These are phyloP conservation scores for Rutidosis leptorrhynchoides DNA, from an alignment of 129 eudicot species.

Conservation along the genomic window DNA sequence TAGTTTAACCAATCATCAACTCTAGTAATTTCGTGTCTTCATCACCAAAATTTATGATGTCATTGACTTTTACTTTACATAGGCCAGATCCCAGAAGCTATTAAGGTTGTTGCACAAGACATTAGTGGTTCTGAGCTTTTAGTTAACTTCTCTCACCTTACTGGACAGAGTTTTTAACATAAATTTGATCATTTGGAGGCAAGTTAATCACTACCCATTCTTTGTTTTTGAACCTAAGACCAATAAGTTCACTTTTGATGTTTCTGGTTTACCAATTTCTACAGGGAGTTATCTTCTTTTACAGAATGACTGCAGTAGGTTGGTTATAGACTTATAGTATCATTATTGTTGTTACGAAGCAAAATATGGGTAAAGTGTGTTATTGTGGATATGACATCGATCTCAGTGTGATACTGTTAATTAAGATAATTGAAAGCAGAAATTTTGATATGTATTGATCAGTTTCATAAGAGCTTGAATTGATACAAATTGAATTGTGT, in stretches of 20 bases:
- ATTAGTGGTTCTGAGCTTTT: conserved; percentile 63
- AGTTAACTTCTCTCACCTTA: conserved; percentile 59
- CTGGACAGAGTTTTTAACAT: conserved; percentile 92
- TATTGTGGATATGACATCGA: too few species aligned
- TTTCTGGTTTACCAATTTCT: not conserved
- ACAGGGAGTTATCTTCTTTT: conserved; percentile 91
- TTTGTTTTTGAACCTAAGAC: conserved; percentile 3
- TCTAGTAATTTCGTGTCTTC: not conserved
- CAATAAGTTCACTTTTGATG: not conserved
- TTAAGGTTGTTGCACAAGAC: conserved; percentile 87
- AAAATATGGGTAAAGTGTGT: too few species aligned
- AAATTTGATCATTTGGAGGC: conserved; percentile 96
- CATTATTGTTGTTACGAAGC: not conserved
- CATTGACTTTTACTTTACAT: conserved; percentile 37
- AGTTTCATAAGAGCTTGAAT: too few species aligned
- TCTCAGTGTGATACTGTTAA: too few species aligned
- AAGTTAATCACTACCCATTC: conserved; percentile 23
- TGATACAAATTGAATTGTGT: too few species aligned
- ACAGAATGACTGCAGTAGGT: conserved; percentile 84
- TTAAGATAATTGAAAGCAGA: too few species aligned
- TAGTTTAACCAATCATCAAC: conserved; percentile 5
- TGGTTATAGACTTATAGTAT: too few species aligned
- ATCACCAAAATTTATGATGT: not conserved
- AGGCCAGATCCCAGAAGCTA: conserved; percentile 97
- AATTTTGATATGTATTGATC: too few species aligned